Evolutionary conservation across 805 yeast genomes (phyloP).

Genomic region (Saturnispora kantuleensis): DNA sequence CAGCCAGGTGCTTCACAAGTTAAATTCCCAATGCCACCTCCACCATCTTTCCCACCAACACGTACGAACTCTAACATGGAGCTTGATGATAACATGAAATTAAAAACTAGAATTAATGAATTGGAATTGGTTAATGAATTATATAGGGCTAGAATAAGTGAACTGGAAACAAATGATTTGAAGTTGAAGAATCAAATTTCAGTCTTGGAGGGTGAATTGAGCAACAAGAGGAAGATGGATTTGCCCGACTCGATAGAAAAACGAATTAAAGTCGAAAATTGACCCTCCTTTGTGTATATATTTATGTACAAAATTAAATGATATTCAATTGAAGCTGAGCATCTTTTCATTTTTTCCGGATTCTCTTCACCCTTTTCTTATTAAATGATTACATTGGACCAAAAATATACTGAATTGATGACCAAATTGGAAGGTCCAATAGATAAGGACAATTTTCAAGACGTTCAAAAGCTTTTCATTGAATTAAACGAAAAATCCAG

Average conservation of each 20-base stretch:
- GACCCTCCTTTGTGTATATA: neutral
- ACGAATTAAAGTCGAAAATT: neutral
- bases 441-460: constrained; percentile 7
- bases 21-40: neutral
- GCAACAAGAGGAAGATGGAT: neutral
- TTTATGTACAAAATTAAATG: neutral
- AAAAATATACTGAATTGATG: neutral
- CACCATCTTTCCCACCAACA: neutral
- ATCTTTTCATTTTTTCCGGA: no score
- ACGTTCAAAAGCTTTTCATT: constrained; percentile 10
- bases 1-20: neutral
- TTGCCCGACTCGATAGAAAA: neutral
- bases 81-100: constrained; percentile 20
- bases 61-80: neutral
- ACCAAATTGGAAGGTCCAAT: neutral
- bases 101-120: constrained; percentile 76
- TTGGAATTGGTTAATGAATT: constrained; percentile 85
- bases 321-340: no score
- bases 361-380: neutral
- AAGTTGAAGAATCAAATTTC: constrained; percentile 40
- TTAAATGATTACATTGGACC: neutral
- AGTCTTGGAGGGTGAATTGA: neutral
- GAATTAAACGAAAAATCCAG: constrained; percentile 1
- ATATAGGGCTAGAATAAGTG: constrained; percentile 72
- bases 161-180: constrained; percentile 62